These are phyloP conservation scores for Pseudodiploospora longispora DNA, from an alignment of 2,329 filamentous ascomycete genomes.

Conservation along the genomic window DNA sequence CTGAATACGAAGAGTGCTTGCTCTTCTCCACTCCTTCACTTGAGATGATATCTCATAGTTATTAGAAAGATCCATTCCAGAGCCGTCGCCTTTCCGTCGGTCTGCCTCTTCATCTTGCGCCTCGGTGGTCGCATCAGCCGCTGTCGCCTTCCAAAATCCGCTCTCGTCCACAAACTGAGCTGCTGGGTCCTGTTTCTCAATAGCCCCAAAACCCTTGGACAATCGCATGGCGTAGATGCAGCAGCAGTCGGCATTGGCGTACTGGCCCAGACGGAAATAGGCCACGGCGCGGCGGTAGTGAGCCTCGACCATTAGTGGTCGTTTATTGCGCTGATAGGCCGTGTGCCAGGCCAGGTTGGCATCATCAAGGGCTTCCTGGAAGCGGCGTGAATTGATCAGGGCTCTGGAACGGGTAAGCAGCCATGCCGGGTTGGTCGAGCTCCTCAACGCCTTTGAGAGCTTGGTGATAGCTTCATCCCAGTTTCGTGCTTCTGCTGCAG, in stretches of 20 bases:
- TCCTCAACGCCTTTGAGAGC: conserved; percentile 59
- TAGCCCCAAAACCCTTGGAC: conserved; percentile 21
- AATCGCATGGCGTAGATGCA: conserved; percentile 49
- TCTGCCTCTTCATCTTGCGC: conserved; percentile 24
- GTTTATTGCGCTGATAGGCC: conserved; percentile 60
- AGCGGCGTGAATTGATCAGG: conserved; percentile 55
- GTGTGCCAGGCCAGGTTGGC: conserved; percentile 57
- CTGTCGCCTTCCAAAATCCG: conserved; percentile 39
- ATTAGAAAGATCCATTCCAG: conserved; percentile 1
- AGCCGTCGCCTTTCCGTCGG: conserved; percentile 7
- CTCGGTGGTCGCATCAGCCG: conserved; percentile 20
- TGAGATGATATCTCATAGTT: conserved; percentile 2
- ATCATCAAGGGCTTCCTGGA: conserved; percentile 59
- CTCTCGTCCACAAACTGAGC: conserved; percentile 29
- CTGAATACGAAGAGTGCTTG: conserved; percentile 39
- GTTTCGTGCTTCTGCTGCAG: conserved; percentile 53
- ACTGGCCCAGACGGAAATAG: conserved; percentile 60
- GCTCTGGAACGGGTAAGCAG: conserved; percentile 76
- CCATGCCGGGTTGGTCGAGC: conserved; percentile 64
- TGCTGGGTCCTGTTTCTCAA: conserved; percentile 24
- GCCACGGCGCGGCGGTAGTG: conserved; percentile 74
- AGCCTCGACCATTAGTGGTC: conserved; percentile 69
- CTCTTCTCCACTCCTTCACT: conserved; percentile 28
- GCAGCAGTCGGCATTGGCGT: conserved; percentile 67
- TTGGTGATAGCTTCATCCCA: conserved; percentile 60